Conservation (phyloP, 805 yeast genomes). For the Monosporozyma unispora region DNA sequence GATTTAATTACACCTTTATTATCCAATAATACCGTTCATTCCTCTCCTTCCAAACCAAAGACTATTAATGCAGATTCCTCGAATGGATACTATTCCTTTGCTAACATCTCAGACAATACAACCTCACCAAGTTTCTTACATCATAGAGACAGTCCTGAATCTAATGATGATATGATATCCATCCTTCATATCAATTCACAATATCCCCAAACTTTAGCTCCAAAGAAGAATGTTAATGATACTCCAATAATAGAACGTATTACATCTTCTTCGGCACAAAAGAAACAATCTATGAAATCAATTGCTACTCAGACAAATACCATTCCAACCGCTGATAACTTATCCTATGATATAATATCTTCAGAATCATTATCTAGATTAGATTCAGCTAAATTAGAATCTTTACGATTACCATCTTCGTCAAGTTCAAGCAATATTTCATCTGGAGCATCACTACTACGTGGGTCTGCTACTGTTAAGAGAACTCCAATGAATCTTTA, state of each 20-base stretch:
- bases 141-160: not conserved
- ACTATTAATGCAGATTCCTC: slow-evolving; percentile 20
- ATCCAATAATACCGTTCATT: not conserved
- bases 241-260: not conserved
- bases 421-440: not conserved
- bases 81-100: slow-evolving; percentile 30
- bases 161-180: slow-evolving; percentile 1
- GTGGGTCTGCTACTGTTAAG: slow-evolving; percentile 14
- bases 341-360: slow-evolving; percentile 23
- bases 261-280: not conserved
- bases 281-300: not conserved
- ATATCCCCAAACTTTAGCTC: not conserved
- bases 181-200: not conserved
- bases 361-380: slow-evolving; percentile 3
- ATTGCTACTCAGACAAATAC: slow-evolving; percentile 1
- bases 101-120: slow-evolving; percentile 32
- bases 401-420: slow-evolving; percentile 4
- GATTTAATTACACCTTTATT: not conserved
- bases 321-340: slow-evolving; percentile 25
- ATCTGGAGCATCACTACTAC: not conserved
- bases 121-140: slow-evolving; percentile 16
- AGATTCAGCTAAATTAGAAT: not conserved
- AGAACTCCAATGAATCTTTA: slow-evolving; percentile 5
- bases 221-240: not conserved
- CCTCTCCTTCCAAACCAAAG: not conserved